Conservation (phyloP, 1,284 basidiomycete species). For the Somion occarium region DNA sequence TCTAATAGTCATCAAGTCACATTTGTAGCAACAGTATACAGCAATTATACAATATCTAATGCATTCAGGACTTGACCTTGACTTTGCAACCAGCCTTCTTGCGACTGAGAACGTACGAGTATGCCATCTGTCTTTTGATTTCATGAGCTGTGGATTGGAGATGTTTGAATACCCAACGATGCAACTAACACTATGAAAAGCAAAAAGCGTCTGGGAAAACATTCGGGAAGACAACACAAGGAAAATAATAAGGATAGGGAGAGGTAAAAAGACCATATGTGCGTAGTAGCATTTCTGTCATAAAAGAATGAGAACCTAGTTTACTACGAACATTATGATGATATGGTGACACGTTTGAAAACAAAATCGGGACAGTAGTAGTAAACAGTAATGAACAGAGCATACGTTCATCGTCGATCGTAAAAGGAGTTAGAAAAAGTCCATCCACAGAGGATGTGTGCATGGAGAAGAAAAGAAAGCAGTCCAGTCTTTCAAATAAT, state of each 20-base stretch:
- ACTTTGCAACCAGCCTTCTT: not conserved
- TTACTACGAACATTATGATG: not conserved
- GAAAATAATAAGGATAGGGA: not conserved
- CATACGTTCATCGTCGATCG: not conserved
- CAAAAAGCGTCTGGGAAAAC: not conserved
- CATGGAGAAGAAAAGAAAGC: not conserved
- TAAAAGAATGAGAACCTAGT: no score
- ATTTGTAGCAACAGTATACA: not conserved
- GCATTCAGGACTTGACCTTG: not conserved
- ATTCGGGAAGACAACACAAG: not conserved
- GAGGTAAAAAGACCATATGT: not conserved
- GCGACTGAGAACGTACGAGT: not conserved
- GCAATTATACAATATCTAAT: slow-evolving; percentile 6
- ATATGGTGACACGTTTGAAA: not conserved
- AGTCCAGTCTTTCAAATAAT: slow-evolving; percentile 40
- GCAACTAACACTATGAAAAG: not conserved
- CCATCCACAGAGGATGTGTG: not conserved
- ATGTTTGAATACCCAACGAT: not conserved
- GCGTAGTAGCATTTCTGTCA: no score
- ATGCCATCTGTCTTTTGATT: no score
- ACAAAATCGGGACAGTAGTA: not conserved
- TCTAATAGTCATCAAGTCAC: not conserved
- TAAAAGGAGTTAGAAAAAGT: not conserved
- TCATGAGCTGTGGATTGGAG: not conserved
- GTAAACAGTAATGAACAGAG: slow-evolving; percentile 1